Evolutionary conservation across 2,329 filamentous ascomycete species (phyloP).

Genomic region (Xylaria sp.): DNA sequence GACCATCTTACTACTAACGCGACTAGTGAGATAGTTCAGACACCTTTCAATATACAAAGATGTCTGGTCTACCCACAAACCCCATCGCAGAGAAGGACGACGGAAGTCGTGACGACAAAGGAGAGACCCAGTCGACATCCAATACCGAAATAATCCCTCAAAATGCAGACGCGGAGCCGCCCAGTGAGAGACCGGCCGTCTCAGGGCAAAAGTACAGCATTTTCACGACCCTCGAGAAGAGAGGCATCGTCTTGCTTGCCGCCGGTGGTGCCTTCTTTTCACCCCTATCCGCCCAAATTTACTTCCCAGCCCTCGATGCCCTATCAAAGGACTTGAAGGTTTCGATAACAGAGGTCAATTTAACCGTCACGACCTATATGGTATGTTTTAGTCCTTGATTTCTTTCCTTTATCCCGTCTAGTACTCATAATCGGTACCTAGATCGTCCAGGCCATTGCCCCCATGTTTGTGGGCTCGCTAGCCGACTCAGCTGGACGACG

Average conservation of each 20-base stretch:
- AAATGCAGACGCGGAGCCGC: conserved; percentile 19
- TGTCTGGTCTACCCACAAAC: conserved; percentile 10
- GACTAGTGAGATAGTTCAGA: background rate
- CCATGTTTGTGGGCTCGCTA: conserved; percentile 60
- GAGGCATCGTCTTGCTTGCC: conserved; percentile 45
- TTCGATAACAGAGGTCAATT: conserved; percentile 49
- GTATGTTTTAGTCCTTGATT: conserved; percentile 30
- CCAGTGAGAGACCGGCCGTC: conserved; percentile 19
- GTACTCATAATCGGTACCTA: conserved; percentile 44
- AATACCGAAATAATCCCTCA: background rate
- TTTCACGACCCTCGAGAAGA: conserved; percentile 47
- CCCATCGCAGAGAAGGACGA: conserved; percentile 1
- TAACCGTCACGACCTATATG: conserved; percentile 51
- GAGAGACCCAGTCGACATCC: conserved; percentile 3
- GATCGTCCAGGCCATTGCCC: conserved; percentile 64
- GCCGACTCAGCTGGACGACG: conserved; percentile 59
- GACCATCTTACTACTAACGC: background rate
- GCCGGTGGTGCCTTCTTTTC: conserved; percentile 49
- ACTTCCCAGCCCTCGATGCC: conserved; percentile 56
- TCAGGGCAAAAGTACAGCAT: conserved; percentile 33
- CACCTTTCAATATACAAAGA: conserved; percentile 1
- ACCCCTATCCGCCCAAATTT: conserved; percentile 52
- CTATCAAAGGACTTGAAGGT: conserved; percentile 54
- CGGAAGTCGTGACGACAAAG: conserved; percentile 11
- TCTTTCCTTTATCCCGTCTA: conserved; percentile 34